Conservation (phyloP, 2,329 filamentous ascomycete genomes). For the Hypoxylon sp. region DNA sequence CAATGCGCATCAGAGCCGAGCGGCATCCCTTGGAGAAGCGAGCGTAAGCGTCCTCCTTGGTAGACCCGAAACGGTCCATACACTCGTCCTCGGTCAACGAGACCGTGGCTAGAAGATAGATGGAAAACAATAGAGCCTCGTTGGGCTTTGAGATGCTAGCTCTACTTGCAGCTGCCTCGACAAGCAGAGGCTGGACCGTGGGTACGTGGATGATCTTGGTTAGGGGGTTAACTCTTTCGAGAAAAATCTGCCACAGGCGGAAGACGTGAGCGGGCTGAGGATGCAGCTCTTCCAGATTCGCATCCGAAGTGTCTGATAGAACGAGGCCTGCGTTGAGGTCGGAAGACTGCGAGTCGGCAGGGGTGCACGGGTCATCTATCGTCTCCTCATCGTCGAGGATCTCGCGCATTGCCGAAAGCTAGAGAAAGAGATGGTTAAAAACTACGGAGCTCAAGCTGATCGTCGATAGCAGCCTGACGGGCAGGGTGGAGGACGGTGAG, state of each 20-base stretch:
- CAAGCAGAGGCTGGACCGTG: constrained; percentile 69
- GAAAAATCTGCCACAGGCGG: constrained; percentile 76
- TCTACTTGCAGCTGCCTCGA: constrained; percentile 67
- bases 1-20: constrained; percentile 57
- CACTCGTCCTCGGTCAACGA: constrained; percentile 66
- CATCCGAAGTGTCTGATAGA: constrained; percentile 52
- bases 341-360: constrained; percentile 56
- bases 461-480: neutral
- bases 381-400: constrained; percentile 64
- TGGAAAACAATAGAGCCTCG: constrained; percentile 69
- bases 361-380: constrained; percentile 52
- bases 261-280: constrained; percentile 72
- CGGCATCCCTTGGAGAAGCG: constrained; percentile 62
- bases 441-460: neutral
- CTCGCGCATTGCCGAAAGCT: constrained; percentile 66
- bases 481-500: neutral
- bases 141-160: constrained; percentile 62
- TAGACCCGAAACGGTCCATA: constrained; percentile 57
- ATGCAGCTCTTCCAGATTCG: constrained; percentile 61
- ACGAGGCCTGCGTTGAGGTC: constrained; percentile 62
- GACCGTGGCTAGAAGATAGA: constrained; percentile 68
- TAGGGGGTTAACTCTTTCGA: constrained; percentile 75
- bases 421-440: constrained; percentile 27
- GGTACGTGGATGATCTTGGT: constrained; percentile 70
- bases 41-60: constrained; percentile 58